Base-by-base conservation (phyloP, 2,329 filamentous ascomycete genomes). In the Arthrobotrys sinensis region DNA sequence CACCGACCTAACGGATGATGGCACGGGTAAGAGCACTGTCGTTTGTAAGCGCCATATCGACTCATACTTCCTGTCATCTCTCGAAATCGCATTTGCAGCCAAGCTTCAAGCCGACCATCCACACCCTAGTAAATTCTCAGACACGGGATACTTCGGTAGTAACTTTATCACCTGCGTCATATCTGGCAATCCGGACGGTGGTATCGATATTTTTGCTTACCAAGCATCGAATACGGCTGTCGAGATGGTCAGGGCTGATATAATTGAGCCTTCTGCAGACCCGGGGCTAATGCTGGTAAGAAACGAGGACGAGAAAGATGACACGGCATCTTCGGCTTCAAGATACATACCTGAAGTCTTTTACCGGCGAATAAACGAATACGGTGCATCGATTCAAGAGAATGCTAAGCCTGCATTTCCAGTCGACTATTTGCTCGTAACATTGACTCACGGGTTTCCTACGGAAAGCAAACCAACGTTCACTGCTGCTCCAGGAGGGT, bases 341-440 rank as follows among this genome's bases (percentile, higher is more conserved):
- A 89, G 94, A 82, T 99, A 99, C 83, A 97, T 99, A 21, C 96
- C 96, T 0, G 96, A 99, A 83, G 95, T 99, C 3, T 99, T 98
- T 85, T 99, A 96, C 86, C 90, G 95, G 79, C 91, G 90, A 81
- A 93, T 97, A 85, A 99, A 99, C 84, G 95, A 99, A 84, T 97
- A 99, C 83, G 94, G 94, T 38, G 93, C 92, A 80, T 97, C 95
- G 81, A 96, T 98, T 6, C 96, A 97, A 84, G 93, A 98, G 84
- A 98, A 97, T 82, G 96, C 96, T 24, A 98, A 97, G 83, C 96
- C 96, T 0, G 91, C 92, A 53, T 99, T 99, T 84, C 96, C 96
- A 0, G 94, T 97, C 60, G 96, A 99, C 84, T 99, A 98, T 84
- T 89, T 99, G 38, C 91, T 98, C 71, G 93, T 98, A 79, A 98